Evolutionary conservation across 75 land plant species (phyloP), one percentile per base, ranked within the genome.

Genomic region (Isoetes taiwanensis): DNA sequence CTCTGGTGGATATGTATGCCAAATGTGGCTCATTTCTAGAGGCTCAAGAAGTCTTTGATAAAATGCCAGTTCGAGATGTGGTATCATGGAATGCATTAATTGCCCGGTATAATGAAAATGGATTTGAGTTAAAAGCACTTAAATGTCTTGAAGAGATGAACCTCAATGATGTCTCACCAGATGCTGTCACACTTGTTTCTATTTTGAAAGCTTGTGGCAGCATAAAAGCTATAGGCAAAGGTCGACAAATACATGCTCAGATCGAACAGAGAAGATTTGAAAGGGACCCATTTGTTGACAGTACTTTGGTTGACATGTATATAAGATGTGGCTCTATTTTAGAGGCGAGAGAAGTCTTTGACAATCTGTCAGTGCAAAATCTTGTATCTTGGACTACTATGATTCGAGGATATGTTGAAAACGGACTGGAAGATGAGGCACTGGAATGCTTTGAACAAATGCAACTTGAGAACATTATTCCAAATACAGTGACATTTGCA

Each of bases 261-360:
- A 74, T 74, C 2, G 25, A 69, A 32, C 68, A 56, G 38, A 68
- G 46, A 17, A 30, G 19, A 26, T 66, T 32, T 43, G 74, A 63
- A 34, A 43, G 25, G 23, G 67, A 76, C 55, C 60, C 73, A 0
- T 73, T 64, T 43, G 64, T 76, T 25, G 71, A 69, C 4, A 76
- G 70, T 64, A 63, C 83, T 43, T 8, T 80, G 17, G 74, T 80
- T 25, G 76, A 72, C 39, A 55, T 66, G 39, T 80, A 80, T 64
- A 76, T 74, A 23, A 76, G 72, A 62, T 39, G 59, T 14, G 83
- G 83, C 17, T 63, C 54, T 25, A 65, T 80, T 43, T 59, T 28
- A 24, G 72, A 70, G 6, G 79, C 79, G 28, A 52, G 48, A 28
- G 17, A 5, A 30, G 64, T 70, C 33, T 76, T 80, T 58, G 63